Base-by-base conservation (phyloP, 768 basidiomycete genomes). In the Boletus rex-veris region DNA sequence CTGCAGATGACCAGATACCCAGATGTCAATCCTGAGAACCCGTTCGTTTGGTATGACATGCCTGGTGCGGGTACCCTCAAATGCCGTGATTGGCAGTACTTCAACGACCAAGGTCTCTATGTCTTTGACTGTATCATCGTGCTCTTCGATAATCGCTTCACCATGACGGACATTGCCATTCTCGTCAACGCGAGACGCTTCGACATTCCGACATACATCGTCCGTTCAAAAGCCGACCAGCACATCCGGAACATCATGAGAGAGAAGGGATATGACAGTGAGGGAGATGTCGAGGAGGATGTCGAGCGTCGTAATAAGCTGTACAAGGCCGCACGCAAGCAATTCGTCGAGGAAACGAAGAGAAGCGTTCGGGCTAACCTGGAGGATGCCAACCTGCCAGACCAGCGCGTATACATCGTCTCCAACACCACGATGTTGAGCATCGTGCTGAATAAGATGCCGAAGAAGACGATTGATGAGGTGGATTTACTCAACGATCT, bases 181-280 rank as follows among this genome's bases (percentile, higher is more conserved):
- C 65, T 74, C 31, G 50, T 53, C 7, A 70, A 69, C 50, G 68
- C 65, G 49, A 60, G 50, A 28, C 63, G 58, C 4, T 71, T 65
- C 58, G 59, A 64, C 0, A 73, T 74, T 30, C 70, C 74, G 4
- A 62, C 63, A 0, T 69, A 66, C 44, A 69, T 74, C 35, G 68
- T 73, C 19, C 73, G 72, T 2, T 74, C 73, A 15, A 72, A 75
- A 46, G 64, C 73, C 0, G 71, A 74, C 48, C 65, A 63, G n/a
- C 67, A 71, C 28, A 65, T 69, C 33, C 45, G 41, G 19, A 67
- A 67, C 21, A 4, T 55, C 35, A 64, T 67, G 67, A 58, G 0
- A n/a, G 62, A 69, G 0, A 64, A 40, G 51, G 65, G 63, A 0
- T 63, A 65, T 19, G 52, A 67, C 4, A 54, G 50, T 19, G 64